Evolutionary conservation across 2,329 filamentous ascomycete species (phyloP).

Genomic region (Didymella pomorum): DNA sequence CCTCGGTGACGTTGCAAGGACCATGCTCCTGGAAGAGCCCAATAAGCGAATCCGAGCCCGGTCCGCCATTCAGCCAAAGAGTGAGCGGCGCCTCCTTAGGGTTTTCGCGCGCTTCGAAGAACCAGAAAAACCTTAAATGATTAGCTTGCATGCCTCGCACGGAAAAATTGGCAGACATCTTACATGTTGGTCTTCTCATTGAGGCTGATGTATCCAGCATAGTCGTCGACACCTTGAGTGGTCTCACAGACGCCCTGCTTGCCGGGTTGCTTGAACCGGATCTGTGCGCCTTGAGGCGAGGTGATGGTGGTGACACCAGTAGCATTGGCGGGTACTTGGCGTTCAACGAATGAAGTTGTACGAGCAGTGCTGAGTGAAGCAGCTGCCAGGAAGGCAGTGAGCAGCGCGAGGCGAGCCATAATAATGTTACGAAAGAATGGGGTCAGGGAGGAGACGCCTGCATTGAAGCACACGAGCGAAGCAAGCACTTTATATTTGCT

Average conservation of each 20-base stretch:
- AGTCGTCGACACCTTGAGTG: constrained; percentile 47
- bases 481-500: constrained; percentile 1
- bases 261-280: constrained; percentile 48
- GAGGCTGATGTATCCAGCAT: constrained; percentile 50
- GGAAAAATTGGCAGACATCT: no score
- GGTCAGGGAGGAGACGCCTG: not conserved
- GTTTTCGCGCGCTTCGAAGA: constrained; percentile 58
- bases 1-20: constrained; percentile 46
- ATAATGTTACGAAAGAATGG: constrained; percentile 2
- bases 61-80: constrained; percentile 62
- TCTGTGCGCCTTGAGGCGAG: constrained; percentile 45
- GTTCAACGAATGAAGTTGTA: constrained; percentile 37
- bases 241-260: constrained; percentile 55
- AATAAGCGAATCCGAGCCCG: constrained; percentile 62
- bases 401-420: constrained; percentile 36
- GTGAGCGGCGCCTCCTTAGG: constrained; percentile 51
- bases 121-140: constrained; percentile 52
- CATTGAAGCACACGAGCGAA: not conserved
- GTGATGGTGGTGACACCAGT: constrained; percentile 45
- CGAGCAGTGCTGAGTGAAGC: constrained; percentile 30
- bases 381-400: constrained; percentile 35
- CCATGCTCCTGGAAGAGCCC: constrained; percentile 60
- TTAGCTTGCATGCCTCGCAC: no score
- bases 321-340: constrained; percentile 43
- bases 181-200: constrained; percentile 47